A percentile compares a stretch with the other conserved stretches of the same genome.
Conservation (phyloP, 768 basidiomycete species). For the Leccinum rimulosum region DNA sequence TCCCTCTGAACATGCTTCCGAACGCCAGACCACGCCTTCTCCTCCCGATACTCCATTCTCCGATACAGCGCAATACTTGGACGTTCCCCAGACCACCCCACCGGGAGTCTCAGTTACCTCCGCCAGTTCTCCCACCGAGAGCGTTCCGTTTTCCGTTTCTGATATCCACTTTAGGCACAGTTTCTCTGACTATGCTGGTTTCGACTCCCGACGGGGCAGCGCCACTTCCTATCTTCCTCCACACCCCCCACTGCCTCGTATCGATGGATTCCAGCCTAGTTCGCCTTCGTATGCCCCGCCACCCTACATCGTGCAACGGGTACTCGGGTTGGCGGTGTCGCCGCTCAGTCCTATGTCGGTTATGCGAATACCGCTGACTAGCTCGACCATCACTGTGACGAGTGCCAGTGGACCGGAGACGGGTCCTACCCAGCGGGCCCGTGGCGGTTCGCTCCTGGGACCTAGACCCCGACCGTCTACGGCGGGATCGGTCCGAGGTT, state of each 20-base stretch:
- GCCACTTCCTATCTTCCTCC: slow-evolving; percentile 39
- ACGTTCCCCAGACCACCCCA: slow-evolving; percentile 17
- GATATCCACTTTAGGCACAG: slow-evolving; percentile 51
- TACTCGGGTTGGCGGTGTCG: slow-evolving; percentile 28
- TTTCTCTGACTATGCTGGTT: slow-evolving; percentile 27
- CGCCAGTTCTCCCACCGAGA: slow-evolving; percentile 53
- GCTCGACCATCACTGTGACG: background rate
- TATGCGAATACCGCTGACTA: background rate
- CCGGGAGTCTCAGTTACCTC: slow-evolving; percentile 30
- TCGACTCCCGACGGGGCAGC: slow-evolving; percentile 34
- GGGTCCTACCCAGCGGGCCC: background rate
- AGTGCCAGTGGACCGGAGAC: background rate
- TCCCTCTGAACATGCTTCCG: slow-evolving; percentile 15
- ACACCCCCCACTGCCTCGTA: slow-evolving; percentile 40
- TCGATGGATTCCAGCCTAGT: slow-evolving; percentile 18
- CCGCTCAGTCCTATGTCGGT: slow-evolving; percentile 17
- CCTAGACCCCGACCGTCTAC: slow-evolving; percentile 28
- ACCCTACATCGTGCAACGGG: slow-evolving; percentile 32
- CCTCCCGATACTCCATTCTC: slow-evolving; percentile 14
- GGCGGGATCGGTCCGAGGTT: slow-evolving; percentile 18
- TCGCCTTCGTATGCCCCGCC: slow-evolving; percentile 20
- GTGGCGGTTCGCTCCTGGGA: slow-evolving; percentile 27
- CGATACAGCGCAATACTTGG: slow-evolving; percentile 24
- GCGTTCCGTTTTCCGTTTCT: slow-evolving; percentile 53
- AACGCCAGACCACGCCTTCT: slow-evolving; percentile 17